A percentile compares a stretch with the other conserved stretches of the same genome.
phyloP scores from a whole-genome alignment of 148 eudicot species.

The Silene conica region DNA sequence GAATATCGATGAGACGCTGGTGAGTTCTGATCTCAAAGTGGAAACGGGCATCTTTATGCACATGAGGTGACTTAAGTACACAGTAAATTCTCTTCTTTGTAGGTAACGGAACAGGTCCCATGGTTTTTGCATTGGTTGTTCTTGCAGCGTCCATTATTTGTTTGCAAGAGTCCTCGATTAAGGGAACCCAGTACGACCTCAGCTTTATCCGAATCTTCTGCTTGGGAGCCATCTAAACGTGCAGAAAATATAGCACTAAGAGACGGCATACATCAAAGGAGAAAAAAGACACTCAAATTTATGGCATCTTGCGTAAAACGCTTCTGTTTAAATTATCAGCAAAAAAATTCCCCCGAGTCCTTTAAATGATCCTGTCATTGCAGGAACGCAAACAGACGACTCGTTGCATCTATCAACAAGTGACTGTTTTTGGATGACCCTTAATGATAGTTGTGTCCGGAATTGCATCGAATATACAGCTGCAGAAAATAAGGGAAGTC shows the following conservation, averaged over 20 bases:
- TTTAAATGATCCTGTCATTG: too few species aligned
- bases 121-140: constrained; percentile 79
- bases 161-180: constrained; percentile 92
- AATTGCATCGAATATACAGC: too few species aligned
- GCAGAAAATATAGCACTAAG: not conserved
- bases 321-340: too few species aligned
- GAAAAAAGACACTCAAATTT: not conserved
- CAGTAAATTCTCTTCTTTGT: constrained; percentile 81
- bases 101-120: constrained; percentile 95
- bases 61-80: constrained; percentile 95
- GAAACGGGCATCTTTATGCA: constrained; percentile 92
- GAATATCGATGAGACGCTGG: constrained; percentile 84
- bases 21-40: constrained; percentile 98
- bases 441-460: too few species aligned
- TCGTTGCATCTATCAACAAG: too few species aligned
- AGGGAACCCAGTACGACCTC: constrained; percentile 87
- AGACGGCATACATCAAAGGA: not conserved
- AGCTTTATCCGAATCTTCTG: constrained; percentile 91
- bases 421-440: too few species aligned
- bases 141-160: constrained; percentile 92
- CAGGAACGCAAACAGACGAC: too few species aligned
- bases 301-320: not conserved
- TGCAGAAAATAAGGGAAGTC: too few species aligned
- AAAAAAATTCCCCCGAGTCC: too few species aligned
- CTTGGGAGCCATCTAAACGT: constrained; percentile 40